These are phyloP conservation scores for Zizania palustris DNA, from an alignment of 202 grass and related monocot species.

Conservation along the genomic window DNA sequence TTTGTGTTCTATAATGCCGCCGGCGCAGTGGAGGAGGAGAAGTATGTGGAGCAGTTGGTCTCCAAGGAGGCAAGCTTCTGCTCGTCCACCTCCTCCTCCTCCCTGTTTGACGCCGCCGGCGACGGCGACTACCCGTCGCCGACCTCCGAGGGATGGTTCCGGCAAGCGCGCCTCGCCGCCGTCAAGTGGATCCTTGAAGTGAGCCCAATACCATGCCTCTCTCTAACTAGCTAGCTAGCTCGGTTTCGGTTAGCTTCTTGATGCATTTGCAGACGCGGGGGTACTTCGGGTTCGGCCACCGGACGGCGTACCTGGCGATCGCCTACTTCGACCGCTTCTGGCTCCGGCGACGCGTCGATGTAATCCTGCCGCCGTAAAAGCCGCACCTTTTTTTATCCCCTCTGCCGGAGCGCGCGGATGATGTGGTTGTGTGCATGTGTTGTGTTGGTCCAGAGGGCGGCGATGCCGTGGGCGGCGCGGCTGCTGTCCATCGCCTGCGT, in stretches of 20 bases:
- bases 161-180: conserved; percentile 51
- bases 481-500: conserved; percentile 83
- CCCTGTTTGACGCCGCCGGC: conserved; percentile 13
- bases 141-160: conserved; percentile 64
- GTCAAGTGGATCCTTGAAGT: conserved; percentile 87
- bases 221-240: neutral
- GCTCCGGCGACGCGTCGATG: conserved; percentile 74
- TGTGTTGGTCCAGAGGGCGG: conserved; percentile 53
- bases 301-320: conserved; percentile 82
- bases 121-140: conserved; percentile 37
- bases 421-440: conserved; percentile 3
- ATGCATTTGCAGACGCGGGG: conserved; percentile 58
- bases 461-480: conserved; percentile 73
- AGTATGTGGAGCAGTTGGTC: conserved; percentile 74
- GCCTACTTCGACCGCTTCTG: conserved; percentile 84
- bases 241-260: conserved; percentile 23
- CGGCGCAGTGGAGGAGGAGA: conserved; percentile 40
- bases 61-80: conserved; percentile 71
- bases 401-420: conserved; percentile 2
- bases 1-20: conserved; percentile 31
- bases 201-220: conserved; percentile 12
- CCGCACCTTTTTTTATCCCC: neutral
- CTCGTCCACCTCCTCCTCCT: conserved; percentile 26
- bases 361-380: conserved; percentile 43
- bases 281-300: conserved; percentile 69